Conservation (phyloP, 768 basidiomycete genomes). For the Boletus rubescentipes region DNA sequence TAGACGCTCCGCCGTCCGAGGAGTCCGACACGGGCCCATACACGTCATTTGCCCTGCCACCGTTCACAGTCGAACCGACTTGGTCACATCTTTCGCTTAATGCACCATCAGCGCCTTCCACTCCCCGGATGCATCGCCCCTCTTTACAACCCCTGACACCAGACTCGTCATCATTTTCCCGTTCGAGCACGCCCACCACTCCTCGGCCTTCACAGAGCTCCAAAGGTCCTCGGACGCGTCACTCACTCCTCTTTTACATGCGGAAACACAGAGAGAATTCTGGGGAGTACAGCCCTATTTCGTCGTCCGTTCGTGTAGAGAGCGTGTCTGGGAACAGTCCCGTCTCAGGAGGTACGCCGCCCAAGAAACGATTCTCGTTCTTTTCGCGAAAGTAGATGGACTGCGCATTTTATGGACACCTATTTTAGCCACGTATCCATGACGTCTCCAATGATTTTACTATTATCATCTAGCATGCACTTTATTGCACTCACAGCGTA, state of each 20-base stretch:
- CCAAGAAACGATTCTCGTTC: slow-evolving; percentile 31
- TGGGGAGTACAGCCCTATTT: slow-evolving; percentile 24
- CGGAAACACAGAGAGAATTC: slow-evolving; percentile 24
- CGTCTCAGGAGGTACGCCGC: background rate
- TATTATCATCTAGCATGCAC: slow-evolving; percentile 16
- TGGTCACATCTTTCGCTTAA: slow-evolving; percentile 22
- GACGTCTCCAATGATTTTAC: slow-evolving; percentile 17
- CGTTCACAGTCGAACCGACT: slow-evolving; percentile 24
- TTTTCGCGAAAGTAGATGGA: slow-evolving; percentile 32
- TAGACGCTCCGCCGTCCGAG: slow-evolving; percentile 27
- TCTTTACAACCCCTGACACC: slow-evolving; percentile 31
- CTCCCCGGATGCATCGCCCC: slow-evolving; percentile 21
- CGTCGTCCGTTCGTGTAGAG: slow-evolving; percentile 23
- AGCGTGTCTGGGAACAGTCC: slow-evolving; percentile 10
- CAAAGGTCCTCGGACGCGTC: slow-evolving; percentile 26
- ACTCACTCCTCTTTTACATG: slow-evolving; percentile 33
- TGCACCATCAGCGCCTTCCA: slow-evolving; percentile 21
- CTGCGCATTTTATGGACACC: slow-evolving; percentile 10
- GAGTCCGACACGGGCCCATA: slow-evolving; percentile 35
- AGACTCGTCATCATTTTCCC: slow-evolving; percentile 32
- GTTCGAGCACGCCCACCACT: slow-evolving; percentile 31
- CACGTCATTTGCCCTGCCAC: slow-evolving; percentile 30
- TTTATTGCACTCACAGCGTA: slow-evolving; percentile 17
- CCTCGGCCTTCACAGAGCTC: slow-evolving; percentile 26
- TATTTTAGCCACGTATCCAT: slow-evolving; percentile 14